A percentile compares a stretch with the other conserved stretches of the same genome.
Evolutionary conservation across 257 asterid genomes (phyloP).

Genomic region (Ocimum tenuiflorum): DNA sequence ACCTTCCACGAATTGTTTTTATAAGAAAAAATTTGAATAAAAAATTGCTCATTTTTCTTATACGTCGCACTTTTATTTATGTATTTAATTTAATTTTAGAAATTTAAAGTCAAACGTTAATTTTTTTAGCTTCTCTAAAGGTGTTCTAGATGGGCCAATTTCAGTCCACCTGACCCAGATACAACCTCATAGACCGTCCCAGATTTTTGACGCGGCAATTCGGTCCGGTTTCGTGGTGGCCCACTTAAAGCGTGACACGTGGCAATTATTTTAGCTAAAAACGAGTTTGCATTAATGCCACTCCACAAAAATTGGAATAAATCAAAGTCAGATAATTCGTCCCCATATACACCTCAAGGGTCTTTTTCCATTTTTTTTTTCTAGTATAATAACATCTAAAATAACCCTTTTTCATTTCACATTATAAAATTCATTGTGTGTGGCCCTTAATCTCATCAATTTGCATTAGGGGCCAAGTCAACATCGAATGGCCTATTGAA

Average conservation of each 20-base stretch:
- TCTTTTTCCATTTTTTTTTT: background rate
- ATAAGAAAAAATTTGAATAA: too few species aligned
- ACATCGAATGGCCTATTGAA: conserved; percentile 3
- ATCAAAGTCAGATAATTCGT: conserved; percentile 21
- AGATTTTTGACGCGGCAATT: conserved; percentile 25
- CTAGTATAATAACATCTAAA: background rate
- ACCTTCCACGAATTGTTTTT: too few species aligned
- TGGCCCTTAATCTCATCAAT: conserved; percentile 20
- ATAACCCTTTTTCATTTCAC: conserved; percentile 8
- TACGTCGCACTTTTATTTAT: too few species aligned
- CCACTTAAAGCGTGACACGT: conserved; percentile 14
- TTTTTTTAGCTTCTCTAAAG: background rate
- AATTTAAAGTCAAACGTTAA: too few species aligned
- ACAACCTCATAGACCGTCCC: conserved; percentile 6
- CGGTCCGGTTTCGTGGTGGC: conserved; percentile 5
- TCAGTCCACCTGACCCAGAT: conserved; percentile 10
- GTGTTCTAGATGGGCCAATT: background rate
- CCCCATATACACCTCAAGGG: conserved; percentile 29
- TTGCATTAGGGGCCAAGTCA: conserved; percentile 18
- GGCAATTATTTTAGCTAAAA: background rate
- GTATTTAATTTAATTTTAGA: too few species aligned
- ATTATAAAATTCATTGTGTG: conserved; percentile 16
- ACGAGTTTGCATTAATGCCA: background rate
- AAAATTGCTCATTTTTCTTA: background rate
- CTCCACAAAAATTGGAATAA: conserved; percentile 29